Evolutionary conservation across 768 basidiomycete species (phyloP), one percentile per base, ranked within the genome.

Genomic region (Panaeolus papilionaceus): DNA sequence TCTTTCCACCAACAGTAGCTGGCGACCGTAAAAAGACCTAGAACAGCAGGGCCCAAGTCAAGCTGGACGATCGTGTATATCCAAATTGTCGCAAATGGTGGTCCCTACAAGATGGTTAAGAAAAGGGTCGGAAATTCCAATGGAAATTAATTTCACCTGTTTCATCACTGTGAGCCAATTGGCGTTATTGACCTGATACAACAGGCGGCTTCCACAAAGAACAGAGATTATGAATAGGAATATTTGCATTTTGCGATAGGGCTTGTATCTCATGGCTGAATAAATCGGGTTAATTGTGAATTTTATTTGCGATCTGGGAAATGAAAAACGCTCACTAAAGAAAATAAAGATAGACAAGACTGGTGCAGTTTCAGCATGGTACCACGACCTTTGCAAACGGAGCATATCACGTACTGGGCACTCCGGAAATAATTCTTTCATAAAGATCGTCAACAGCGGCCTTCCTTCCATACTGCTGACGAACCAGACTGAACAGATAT

Each of bases 1-100:
- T 80, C 85, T 61, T 86, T 84, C 84, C 84, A 92, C 88, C 89
- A 87, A 8, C 86, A 79, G 79, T 87, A 94, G 54, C 71, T 73
- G 6, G 83, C 86, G 42, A 92, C 85, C 14, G 83, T 67, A 1
- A 75, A 66, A 14, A 95, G 80, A 69, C 86, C 88, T 37, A 88
- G 66, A 3, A 88, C 79, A 5, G 92, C 89, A 20, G 88, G 86
- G 2, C 81, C 82, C 28, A 95, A 78, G 66, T 90, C 86, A 33
- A 94, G 82, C 70, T 93, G 90, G 12, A 93, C 79, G 62, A 94
- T 81, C 3, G 87, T 83, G 71, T 92, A 95, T 9, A 94, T 81
- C 93, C 94, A 95, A 6, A 91, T 74, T 0, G 93, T 93, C 2
- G 89, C 89, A 65, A 94, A 78, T 11, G 94, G 92, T 12, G 94